Evolutionary conservation across 345 rosid species (phyloP).

Genomic region (Raphanus sativus): DNA sequence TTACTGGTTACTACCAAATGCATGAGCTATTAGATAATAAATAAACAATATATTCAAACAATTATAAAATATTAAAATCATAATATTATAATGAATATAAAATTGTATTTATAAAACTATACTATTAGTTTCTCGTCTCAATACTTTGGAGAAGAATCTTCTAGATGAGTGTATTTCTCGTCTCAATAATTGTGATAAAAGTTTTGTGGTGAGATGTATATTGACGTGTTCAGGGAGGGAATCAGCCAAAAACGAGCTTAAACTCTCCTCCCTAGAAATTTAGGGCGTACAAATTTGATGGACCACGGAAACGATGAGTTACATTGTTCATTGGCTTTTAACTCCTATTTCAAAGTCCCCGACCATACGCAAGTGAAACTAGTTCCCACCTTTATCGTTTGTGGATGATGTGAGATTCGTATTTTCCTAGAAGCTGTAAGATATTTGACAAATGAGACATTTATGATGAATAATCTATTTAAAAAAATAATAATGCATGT

Average conservation of each 20-base stretch:
- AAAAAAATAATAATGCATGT: background rate
- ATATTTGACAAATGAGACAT: background rate
- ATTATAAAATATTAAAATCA: too few relatives aligned
- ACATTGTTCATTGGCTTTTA: background rate
- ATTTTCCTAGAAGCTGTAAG: background rate
- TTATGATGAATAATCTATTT: background rate
- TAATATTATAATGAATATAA: too few relatives aligned
- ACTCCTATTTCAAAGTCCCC: background rate
- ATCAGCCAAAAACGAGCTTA: constrained; percentile 6
- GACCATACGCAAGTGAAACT: background rate
- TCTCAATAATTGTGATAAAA: background rate
- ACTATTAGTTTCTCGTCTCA: too few relatives aligned
- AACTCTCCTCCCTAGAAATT: background rate
- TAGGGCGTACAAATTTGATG: background rate
- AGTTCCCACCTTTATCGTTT: background rate
- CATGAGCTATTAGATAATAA: too few relatives aligned
- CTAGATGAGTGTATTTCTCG: background rate
- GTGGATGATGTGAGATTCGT: background rate
- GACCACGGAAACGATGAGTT: constrained; percentile 4
- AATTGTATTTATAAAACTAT: too few relatives aligned
- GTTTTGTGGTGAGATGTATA: background rate
- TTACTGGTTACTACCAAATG: too few relatives aligned
- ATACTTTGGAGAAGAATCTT: background rate
- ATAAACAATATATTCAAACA: too few relatives aligned
- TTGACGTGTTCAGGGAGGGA: background rate